Percentiles rank a stretch among this genome's conserved stretches.
Evolutionary conservation across 805 yeast species (phyloP).

Genomic region (Torulaspora delbrueckii): DNA sequence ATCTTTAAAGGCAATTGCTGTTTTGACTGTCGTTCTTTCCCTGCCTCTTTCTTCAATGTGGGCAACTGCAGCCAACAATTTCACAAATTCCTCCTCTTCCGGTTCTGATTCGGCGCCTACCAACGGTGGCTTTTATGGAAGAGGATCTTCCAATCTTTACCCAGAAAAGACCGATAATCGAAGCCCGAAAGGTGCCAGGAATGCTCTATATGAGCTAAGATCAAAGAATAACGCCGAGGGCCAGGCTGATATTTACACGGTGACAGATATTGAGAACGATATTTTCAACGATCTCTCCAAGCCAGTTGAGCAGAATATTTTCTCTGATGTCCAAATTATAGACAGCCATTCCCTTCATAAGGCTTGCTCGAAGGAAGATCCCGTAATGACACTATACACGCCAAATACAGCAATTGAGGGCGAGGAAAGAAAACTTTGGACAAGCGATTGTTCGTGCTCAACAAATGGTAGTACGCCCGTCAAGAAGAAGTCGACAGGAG

Average conservation of each 20-base stretch:
- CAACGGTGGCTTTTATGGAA: constrained; percentile 20
- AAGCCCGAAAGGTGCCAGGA: constrained; percentile 8
- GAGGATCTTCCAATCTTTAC: constrained; percentile 11
- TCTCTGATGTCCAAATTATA: constrained; percentile 5
- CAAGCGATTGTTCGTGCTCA: constrained; percentile 13
- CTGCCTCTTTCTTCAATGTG: constrained; percentile 83
- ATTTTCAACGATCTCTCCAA: constrained; percentile 15
- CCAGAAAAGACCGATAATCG: constrained; percentile 16
- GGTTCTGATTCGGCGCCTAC: constrained; percentile 20
- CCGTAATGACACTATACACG: constrained; percentile 19
- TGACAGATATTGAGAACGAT: constrained; percentile 17
- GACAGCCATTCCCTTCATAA: not conserved
- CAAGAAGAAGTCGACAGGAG: constrained; percentile 1
- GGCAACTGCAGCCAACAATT: constrained; percentile 67
- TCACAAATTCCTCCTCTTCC: constrained; percentile 40
- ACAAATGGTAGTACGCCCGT: constrained; percentile 7
- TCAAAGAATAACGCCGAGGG: constrained; percentile 4
- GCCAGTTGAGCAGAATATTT: constrained; percentile 1
- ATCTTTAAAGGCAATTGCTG: constrained; percentile 48
- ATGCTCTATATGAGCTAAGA: constrained; percentile 14
- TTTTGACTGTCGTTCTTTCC: constrained; percentile 61
- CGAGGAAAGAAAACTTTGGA: constrained; percentile 37
- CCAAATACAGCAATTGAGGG: constrained; percentile 37
- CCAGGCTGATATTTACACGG: constrained; percentile 12
- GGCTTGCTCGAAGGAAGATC: constrained; percentile 7